A percentile compares a stretch with the other conserved stretches of the same genome.
Conservation (phyloP, 345 rosid genomes). For the Eucalyptus sp. region DNA sequence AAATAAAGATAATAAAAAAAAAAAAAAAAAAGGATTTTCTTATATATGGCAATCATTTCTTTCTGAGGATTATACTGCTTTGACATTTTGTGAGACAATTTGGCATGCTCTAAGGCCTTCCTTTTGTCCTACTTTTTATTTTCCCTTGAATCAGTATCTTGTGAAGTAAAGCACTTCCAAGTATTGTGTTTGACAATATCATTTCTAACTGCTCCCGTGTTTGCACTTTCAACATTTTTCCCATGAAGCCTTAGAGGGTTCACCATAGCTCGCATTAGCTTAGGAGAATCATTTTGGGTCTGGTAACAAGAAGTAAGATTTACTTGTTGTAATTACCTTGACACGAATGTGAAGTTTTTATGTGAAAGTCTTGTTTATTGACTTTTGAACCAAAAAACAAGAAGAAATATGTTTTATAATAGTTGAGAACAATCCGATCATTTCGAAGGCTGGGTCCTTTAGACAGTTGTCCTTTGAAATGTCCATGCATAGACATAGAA, state of each 20-base stretch:
- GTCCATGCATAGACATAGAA: neutral
- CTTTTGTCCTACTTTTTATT: neutral
- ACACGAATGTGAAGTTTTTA: neutral
- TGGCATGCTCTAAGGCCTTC: neutral
- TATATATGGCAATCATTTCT: neutral
- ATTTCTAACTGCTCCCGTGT: neutral
- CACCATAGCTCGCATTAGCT: neutral
- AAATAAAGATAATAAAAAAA: neutral
- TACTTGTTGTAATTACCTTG: neutral
- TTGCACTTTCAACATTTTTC: neutral
- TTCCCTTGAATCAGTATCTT: neutral
- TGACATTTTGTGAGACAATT: neutral
- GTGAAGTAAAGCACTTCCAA: neutral
- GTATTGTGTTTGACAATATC: neutral
- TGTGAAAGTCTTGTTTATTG: neutral
- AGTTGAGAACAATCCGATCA: neutral
- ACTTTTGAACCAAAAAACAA: neutral
- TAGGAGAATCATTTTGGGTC: neutral
- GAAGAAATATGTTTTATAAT: neutral
- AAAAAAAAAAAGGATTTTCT: neutral
- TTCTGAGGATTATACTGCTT: neutral
- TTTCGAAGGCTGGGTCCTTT: neutral
- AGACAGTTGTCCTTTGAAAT: neutral
- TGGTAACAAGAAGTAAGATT: neutral
- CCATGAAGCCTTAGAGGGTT: neutral